A percentile compares a stretch with the other conserved stretches of the same genome.
Conservation (phyloP, 495 filamentous ascomycete species). For the Cenococcum geophilum region DNA sequence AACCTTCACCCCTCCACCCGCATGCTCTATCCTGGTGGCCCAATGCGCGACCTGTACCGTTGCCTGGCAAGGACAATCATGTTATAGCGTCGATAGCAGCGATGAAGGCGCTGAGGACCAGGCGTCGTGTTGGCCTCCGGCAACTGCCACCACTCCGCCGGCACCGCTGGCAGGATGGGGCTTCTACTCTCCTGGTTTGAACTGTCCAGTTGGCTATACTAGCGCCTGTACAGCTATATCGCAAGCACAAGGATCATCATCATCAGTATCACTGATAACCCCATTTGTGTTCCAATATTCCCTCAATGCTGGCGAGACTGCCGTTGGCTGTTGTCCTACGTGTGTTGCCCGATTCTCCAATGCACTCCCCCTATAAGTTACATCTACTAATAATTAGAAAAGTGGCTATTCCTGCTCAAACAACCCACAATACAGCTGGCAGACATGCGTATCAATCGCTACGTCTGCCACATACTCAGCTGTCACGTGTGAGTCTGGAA, state of each 20-base stretch:
- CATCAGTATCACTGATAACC: not conserved
- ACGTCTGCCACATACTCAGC: not conserved
- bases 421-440: not conserved
- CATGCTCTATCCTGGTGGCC: not conserved
- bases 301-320: not conserved
- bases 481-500: not conserved
- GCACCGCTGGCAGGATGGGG: not conserved
- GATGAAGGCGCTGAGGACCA: not conserved
- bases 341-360: not conserved
- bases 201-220: not conserved
- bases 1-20: conserved; percentile 1
- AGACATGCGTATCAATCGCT: not conserved
- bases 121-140: not conserved
- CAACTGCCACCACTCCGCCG: not conserved
- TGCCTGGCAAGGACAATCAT: conserved; percentile 1
- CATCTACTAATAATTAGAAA: not conserved
- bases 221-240: not conserved
- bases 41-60: not conserved
- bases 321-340: conserved; percentile 2
- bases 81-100: not conserved
- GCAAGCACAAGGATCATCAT: not conserved
- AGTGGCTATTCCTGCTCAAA: not conserved
- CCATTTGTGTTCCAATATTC: not conserved
- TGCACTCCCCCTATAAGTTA: not conserved
- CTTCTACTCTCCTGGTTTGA: not conserved